A percentile compares a stretch with the other conserved stretches of the same genome.
Evolutionary conservation across 1,139 yeast genomes (phyloP).

Genomic region (Blastobotrys apis): DNA sequence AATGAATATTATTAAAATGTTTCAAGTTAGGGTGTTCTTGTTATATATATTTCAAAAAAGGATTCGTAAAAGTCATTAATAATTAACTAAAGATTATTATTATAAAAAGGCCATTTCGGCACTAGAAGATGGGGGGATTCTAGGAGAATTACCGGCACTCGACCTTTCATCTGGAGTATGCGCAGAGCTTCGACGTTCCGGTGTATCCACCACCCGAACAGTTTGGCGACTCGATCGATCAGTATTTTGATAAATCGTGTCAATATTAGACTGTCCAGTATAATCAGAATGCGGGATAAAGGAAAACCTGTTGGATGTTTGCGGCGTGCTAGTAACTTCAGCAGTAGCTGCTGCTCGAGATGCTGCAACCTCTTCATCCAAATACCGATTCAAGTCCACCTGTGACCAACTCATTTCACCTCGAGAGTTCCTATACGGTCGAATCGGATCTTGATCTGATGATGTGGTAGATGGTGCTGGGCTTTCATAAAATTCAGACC

Average conservation of each 20-base stretch:
- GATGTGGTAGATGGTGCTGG: constrained; percentile 13
- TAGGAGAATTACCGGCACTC: background rate
- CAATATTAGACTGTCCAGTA: constrained; percentile 11
- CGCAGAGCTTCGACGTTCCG: constrained; percentile 11
- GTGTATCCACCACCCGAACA: constrained; percentile 10
- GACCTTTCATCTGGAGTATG: constrained; percentile 8
- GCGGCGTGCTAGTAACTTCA: no score
- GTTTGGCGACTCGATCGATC: constrained; percentile 6
- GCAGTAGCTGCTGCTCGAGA: background rate
- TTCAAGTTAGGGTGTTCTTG: no score
- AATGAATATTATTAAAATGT: no score
- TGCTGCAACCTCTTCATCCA: constrained; percentile 6
- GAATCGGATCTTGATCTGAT: constrained; percentile 24
- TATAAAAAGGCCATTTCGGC: constrained; percentile 28
- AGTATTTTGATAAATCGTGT: background rate
- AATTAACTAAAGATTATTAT: background rate
- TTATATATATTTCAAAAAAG: no score
- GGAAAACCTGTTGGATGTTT: constrained; percentile 6
- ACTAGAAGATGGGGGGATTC: constrained; percentile 18
- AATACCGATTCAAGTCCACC: constrained; percentile 16
- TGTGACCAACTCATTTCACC: constrained; percentile 35
- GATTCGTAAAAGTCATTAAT: background rate
- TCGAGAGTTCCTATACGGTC: constrained; percentile 33
- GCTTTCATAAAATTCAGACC: constrained; percentile 9
- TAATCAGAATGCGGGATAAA: constrained; percentile 9